These are phyloP conservation scores for Scutellaria minor DNA, from an alignment of 257 asterid genomes.

Conservation along the genomic window DNA sequence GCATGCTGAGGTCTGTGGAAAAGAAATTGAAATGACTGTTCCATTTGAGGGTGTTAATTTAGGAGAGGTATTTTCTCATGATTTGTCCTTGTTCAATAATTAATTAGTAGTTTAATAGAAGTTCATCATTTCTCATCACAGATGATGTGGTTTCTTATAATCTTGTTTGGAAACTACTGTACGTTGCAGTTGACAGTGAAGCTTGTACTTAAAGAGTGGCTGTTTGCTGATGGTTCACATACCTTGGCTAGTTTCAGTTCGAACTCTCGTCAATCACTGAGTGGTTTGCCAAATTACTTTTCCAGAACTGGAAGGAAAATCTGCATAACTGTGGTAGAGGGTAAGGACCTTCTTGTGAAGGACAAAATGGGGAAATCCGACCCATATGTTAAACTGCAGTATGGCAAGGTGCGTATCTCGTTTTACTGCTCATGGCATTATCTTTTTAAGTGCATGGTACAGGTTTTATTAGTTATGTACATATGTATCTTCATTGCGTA, in stretches of 20 bases:
- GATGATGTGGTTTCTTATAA: constrained; percentile 5
- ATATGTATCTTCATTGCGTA: not conserved
- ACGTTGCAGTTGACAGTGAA: constrained; percentile 77
- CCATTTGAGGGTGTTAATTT: constrained; percentile 83
- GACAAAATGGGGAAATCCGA: constrained; percentile 80
- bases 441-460: not conserved
- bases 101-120: not conserved
- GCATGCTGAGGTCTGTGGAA: constrained; percentile 76
- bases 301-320: constrained; percentile 85
- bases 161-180: constrained; percentile 26
- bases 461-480: not conserved
- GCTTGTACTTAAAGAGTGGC: constrained; percentile 94
- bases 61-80: constrained; percentile 75
- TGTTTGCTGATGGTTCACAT: constrained; percentile 86
- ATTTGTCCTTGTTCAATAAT: not conserved
- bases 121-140: not conserved
- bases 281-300: constrained; percentile 52
- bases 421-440: constrained; percentile 2
- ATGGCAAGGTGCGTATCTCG: constrained; percentile 74
- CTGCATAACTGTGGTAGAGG: constrained; percentile 69
- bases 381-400: constrained; percentile 80
- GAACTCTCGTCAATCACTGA: constrained; percentile 54
- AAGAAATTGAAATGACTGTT: constrained; percentile 82
- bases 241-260: constrained; percentile 47
- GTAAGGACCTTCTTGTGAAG: constrained; percentile 72